phyloP scores from a whole-genome alignment of 306 rosid species.

The Comarum palustre region DNA sequence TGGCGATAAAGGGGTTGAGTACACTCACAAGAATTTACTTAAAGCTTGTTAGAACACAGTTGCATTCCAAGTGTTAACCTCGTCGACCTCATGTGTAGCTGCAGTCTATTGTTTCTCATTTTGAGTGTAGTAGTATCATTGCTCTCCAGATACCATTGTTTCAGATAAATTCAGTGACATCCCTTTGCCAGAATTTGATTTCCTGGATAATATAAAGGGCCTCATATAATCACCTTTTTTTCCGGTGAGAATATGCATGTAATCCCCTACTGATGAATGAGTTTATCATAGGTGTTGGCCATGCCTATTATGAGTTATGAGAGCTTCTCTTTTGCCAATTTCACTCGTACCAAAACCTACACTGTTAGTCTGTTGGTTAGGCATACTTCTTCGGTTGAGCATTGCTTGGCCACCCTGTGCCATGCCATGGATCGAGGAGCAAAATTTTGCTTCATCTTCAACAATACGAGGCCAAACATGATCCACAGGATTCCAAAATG shows the following conservation, averaged over 20 bases:
- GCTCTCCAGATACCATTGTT: constrained; percentile 24
- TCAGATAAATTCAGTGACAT: constrained; percentile 24
- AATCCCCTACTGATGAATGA: background rate
- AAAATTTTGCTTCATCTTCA: too few species aligned
- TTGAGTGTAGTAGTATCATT: background rate
- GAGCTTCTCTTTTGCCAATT: background rate
- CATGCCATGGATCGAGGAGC: too few species aligned
- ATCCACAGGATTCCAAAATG: too few species aligned
- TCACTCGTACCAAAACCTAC: background rate
- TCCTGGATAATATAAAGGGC: constrained; percentile 22
- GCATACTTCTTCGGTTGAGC: background rate
- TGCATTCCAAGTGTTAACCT: constrained; percentile 14
- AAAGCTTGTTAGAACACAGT: constrained; percentile 21
- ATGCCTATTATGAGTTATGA: too few species aligned
- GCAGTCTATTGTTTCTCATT: constrained; percentile 16
- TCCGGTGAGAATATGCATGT: background rate
- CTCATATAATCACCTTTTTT: constrained; percentile 23
- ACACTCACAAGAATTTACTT: constrained; percentile 52
- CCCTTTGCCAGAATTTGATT: constrained; percentile 36
- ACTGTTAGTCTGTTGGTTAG: background rate
- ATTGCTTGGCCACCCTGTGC: background rate
- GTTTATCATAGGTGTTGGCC: background rate
- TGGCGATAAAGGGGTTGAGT: constrained; percentile 57
- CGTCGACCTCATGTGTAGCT: constrained; percentile 9
- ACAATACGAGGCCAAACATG: too few species aligned